phyloP scores from a whole-genome alignment of 441 rosid genomes.

The Pelargonium australe region DNA sequence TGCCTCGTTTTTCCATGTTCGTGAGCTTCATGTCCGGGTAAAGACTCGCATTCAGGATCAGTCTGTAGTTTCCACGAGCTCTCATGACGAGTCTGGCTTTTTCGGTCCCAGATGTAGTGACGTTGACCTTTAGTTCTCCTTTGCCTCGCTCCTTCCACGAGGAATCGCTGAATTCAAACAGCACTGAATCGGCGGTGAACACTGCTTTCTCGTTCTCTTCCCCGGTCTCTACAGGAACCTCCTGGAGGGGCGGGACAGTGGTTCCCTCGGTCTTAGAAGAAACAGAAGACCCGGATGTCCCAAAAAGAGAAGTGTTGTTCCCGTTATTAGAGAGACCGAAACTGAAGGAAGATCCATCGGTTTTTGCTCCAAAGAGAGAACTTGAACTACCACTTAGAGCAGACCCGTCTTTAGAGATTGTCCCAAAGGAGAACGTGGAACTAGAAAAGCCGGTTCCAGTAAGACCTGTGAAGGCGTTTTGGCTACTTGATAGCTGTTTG shows the following conservation, averaged over 20 bases:
- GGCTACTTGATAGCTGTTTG: constrained; percentile 81
- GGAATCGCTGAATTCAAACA: constrained; percentile 66
- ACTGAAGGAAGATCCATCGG: constrained; percentile 24
- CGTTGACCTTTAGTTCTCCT: constrained; percentile 81
- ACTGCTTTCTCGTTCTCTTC: constrained; percentile 74
- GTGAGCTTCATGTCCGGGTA: constrained; percentile 87
- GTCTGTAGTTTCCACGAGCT: constrained; percentile 73
- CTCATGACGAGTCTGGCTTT: constrained; percentile 83
- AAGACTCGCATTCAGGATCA: constrained; percentile 78
- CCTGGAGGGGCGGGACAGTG: constrained; percentile 61
- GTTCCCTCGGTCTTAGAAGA: constrained; percentile 46
- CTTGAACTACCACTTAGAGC: constrained; percentile 22
- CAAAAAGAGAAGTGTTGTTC: constrained; percentile 45
- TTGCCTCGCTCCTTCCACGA: constrained; percentile 95
- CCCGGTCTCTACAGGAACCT: constrained; percentile 77
- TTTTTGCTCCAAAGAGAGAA: too few species aligned
- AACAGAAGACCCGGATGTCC: constrained; percentile 34
- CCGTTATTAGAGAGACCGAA: constrained; percentile 62
- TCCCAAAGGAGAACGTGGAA: constrained; percentile 57
- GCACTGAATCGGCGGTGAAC: constrained; percentile 65
- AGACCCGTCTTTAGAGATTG: constrained; percentile 43
- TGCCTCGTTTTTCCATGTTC: constrained; percentile 77
- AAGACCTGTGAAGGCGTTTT: constrained; percentile 85
- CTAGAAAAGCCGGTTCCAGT: constrained; percentile 75
- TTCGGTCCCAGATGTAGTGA: constrained; percentile 40